Conservation (phyloP, 176 grass and related monocot species). For the Juncus inflexus region DNA sequence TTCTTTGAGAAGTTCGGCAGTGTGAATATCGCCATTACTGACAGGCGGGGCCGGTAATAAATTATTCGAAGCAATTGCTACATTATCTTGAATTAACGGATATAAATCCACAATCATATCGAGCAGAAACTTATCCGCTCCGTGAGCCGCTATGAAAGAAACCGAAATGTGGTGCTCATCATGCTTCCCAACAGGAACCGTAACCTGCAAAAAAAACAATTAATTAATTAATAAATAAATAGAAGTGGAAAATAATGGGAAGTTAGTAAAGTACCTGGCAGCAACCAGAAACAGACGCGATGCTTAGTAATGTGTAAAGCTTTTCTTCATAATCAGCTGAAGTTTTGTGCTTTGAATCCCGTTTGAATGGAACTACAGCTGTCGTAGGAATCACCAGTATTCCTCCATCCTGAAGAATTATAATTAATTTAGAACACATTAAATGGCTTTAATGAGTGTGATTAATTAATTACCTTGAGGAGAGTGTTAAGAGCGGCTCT, state of each 20-base stretch:
- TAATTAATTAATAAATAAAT: background rate
- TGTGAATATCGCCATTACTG: constrained; percentile 47
- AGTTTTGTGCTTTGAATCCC: constrained; percentile 62
- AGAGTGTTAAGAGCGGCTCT: constrained; percentile 78
- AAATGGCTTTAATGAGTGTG: constrained; percentile 22
- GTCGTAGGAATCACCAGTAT: constrained; percentile 90
- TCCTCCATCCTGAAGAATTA: constrained; percentile 63
- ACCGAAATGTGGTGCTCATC: constrained; percentile 61
- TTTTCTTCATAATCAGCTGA: constrained; percentile 69
- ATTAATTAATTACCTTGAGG: constrained; percentile 64
- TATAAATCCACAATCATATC: constrained; percentile 54
- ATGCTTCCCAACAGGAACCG: constrained; percentile 69
- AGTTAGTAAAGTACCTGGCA: constrained; percentile 60
- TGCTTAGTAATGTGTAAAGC: constrained; percentile 58
- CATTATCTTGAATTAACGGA: constrained; percentile 68
- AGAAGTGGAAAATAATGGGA: constrained; percentile 7
- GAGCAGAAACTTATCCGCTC: constrained; percentile 84
- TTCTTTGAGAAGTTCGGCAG: constrained; percentile 80
- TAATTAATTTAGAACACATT: constrained; percentile 16
- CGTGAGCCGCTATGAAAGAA: constrained; percentile 82
- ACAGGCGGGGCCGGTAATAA: constrained; percentile 32
- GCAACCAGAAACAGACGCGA: constrained; percentile 85
- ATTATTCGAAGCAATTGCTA: constrained; percentile 55
- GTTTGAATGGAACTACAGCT: constrained; percentile 67
- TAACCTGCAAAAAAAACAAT: constrained; percentile 54